phyloP scores from a whole-genome alignment of 2,329 filamentous ascomycete species.

The Sporothrix euskadiensis region DNA sequence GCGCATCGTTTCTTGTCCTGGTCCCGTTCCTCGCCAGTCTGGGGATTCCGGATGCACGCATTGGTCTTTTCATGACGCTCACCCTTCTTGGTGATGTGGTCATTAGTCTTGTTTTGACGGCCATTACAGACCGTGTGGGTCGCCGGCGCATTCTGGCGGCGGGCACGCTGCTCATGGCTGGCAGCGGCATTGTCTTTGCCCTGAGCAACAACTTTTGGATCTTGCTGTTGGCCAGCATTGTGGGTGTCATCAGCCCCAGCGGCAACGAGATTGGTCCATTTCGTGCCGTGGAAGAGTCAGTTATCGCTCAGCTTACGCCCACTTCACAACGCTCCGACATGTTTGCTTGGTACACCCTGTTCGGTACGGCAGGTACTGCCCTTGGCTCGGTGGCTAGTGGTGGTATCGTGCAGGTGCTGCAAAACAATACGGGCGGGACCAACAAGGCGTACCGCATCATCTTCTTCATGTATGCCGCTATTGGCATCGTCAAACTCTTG shows the following conservation, averaged over 20 bases:
- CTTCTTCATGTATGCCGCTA: conserved; percentile 57
- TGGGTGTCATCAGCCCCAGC: conserved; percentile 65
- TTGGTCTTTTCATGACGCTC: conserved; percentile 66
- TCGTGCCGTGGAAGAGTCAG: conserved; percentile 61
- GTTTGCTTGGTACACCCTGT: conserved; percentile 62
- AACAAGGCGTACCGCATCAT: conserved; percentile 53
- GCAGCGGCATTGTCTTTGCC: conserved; percentile 58
- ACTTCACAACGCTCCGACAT: conserved; percentile 53
- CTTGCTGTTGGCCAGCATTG: conserved; percentile 56
- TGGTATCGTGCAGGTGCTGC: conserved; percentile 57
- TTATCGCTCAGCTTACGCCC: conserved; percentile 57
- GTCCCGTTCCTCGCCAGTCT: conserved; percentile 57
- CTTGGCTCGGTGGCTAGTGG: conserved; percentile 61
- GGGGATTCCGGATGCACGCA: conserved; percentile 51
- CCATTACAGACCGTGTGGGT: conserved; percentile 58
- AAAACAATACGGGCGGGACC: conserved; percentile 26
- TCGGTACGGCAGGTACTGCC: conserved; percentile 61
- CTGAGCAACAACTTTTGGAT: conserved; percentile 57
- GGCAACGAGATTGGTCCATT: conserved; percentile 67
- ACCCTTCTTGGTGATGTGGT: conserved; percentile 61
- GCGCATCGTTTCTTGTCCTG: conserved; percentile 57
- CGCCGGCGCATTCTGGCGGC: conserved; percentile 54
- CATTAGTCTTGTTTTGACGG: conserved; percentile 60
- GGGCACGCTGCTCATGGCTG: conserved; percentile 57
- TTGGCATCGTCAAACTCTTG: conserved; percentile 59